phyloP scores from a whole-genome alignment of 805 yeast species.

The Candida tibetensis region DNA sequence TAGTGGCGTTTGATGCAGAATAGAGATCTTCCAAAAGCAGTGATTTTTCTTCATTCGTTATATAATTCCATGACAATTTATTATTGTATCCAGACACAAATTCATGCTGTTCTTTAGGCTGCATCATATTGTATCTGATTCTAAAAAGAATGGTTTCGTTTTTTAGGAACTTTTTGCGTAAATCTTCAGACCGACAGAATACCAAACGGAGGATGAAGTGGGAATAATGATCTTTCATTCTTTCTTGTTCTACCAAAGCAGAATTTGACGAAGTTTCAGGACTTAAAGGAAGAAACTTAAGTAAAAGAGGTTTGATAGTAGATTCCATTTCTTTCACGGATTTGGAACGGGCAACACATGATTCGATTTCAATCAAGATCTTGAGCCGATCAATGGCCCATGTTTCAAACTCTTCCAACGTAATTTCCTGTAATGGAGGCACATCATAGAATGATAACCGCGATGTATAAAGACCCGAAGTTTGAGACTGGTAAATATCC shows the following conservation, averaged over 20 bases:
- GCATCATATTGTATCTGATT: constrained; percentile 64
- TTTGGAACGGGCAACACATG: constrained; percentile 63
- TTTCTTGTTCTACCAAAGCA: constrained; percentile 48
- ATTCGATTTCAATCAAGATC: constrained; percentile 80
- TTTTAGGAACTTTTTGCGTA: constrained; percentile 72
- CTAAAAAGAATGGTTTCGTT: constrained; percentile 75
- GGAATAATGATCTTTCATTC: constrained; percentile 87
- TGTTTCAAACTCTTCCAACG: constrained; percentile 86
- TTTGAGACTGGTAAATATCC: constrained; percentile 26
- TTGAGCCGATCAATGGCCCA: constrained; percentile 95
- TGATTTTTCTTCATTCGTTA: constrained; percentile 58
- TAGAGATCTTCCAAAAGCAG: constrained; percentile 47
- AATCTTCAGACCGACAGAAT: constrained; percentile 82
- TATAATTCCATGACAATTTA: constrained; percentile 71
- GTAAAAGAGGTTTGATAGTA: constrained; percentile 62
- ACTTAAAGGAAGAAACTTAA: constrained; percentile 63
- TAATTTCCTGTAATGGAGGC: constrained; percentile 84
- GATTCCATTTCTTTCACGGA: constrained; percentile 62
- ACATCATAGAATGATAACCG: constrained; percentile 70
- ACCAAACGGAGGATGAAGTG: constrained; percentile 87
- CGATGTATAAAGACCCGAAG: constrained; percentile 44
- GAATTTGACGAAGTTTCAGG: constrained; percentile 32
- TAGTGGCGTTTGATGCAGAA: constrained; percentile 51
- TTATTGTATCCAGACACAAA: constrained; percentile 57
- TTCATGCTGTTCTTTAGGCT: constrained; percentile 61